These are phyloP conservation scores for Podaxis pistillaris DNA, from an alignment of 768 basidiomycete species.

Conservation along the genomic window DNA sequence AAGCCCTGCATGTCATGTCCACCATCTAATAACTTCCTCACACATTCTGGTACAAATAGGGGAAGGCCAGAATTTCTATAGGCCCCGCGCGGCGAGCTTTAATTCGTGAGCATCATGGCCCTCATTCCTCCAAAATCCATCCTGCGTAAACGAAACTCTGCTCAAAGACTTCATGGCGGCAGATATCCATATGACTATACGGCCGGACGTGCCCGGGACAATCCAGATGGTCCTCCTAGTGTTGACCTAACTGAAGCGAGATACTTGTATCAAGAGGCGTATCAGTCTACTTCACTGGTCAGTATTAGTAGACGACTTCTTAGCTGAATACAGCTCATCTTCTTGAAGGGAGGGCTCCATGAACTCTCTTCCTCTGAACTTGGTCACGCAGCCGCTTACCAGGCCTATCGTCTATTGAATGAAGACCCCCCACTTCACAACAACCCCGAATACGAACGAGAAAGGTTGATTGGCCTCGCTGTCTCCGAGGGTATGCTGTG, in stretches of 20 bases:
- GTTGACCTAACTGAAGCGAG: slow-evolving; percentile 60
- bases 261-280: slow-evolving; percentile 65
- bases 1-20: slow-evolving; percentile 23
- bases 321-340: background rate
- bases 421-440: slow-evolving; percentile 54
- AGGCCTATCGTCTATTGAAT: slow-evolving; percentile 69
- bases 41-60: slow-evolving; percentile 35
- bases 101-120: slow-evolving; percentile 49
- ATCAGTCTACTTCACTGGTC: slow-evolving; percentile 51
- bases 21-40: background rate
- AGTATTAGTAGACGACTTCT: slow-evolving; percentile 19
- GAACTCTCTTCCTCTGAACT: slow-evolving; percentile 58
- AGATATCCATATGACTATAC: slow-evolving; percentile 58
- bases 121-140: slow-evolving; percentile 13
- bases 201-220: slow-evolving; percentile 42
- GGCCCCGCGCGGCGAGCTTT: slow-evolving; percentile 54
- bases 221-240: slow-evolving; percentile 34
- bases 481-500: slow-evolving; percentile 60
- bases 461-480: slow-evolving; percentile 66
- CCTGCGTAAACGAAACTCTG: background rate
- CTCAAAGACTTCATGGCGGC: slow-evolving; percentile 36
- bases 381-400: slow-evolving; percentile 77
- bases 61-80: slow-evolving; percentile 62
- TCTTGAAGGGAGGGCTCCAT: slow-evolving; percentile 37
- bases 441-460: slow-evolving; percentile 60